phyloP scores from a whole-genome alignment of 78 protist species.

The Dictyostelium discoideum region dicty_2.7 NC_007088.5:3896001-3896500 shows the following conservation, averaged over 20 bases:
- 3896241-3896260: neutral
- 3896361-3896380: conserved; percentile 20
- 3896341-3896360: neutral
- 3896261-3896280: conserved; percentile 1
- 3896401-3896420: neutral
- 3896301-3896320: neutral
- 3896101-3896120: neutral
- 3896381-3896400: neutral
- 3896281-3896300: neutral
- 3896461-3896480: neutral
- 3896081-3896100: neutral
- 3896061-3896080: neutral
- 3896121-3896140: neutral
- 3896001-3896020: neutral
- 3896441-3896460: neutral
- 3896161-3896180: neutral
- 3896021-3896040: neutral
- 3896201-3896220: neutral
- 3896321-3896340: neutral
- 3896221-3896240: neutral
- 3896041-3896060: neutral
- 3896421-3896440: neutral
- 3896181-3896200: neutral
- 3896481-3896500: neutral
- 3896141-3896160: neutral